These are phyloP conservation scores for Populus alba DNA, from an alignment of 345 rosid genomes.

Conservation along the genomic window DNA sequence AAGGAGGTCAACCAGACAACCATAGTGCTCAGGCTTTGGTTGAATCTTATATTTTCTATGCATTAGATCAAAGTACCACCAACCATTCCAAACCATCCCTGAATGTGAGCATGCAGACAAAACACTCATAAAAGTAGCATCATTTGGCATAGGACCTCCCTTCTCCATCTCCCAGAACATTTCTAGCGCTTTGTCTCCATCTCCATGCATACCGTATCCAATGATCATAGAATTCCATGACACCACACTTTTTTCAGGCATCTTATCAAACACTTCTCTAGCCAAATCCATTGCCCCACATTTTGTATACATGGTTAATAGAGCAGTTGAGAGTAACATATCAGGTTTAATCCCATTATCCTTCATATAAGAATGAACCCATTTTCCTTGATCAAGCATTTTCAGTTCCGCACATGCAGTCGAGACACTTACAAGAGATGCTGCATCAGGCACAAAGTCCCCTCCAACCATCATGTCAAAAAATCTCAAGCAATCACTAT, in stretches of 20 bases:
- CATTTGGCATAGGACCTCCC: conserved; percentile 43
- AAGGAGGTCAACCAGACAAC: conserved; percentile 59
- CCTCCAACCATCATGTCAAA: conserved; percentile 45
- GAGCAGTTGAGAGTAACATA: conserved; percentile 53
- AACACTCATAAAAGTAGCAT: conserved; percentile 49
- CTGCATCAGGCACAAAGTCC: conserved; percentile 46
- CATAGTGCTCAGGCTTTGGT: conserved; percentile 55
- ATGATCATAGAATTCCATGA: conserved; percentile 38
- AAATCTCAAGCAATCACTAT: conserved; percentile 46
- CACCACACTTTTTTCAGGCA: conserved; percentile 29
- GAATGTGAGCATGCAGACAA: conserved; percentile 53
- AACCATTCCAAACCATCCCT: conserved; percentile 61
- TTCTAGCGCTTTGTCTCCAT: conserved; percentile 47
- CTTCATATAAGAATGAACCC: conserved; percentile 47
- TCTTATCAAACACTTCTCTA: conserved; percentile 25
- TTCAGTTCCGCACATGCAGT: conserved; percentile 53
- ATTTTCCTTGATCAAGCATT: conserved; percentile 44
- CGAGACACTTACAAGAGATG: conserved; percentile 54
- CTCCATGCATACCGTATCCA: conserved; percentile 34
- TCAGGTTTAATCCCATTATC: conserved; percentile 37
- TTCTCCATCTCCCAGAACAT: conserved; percentile 52
- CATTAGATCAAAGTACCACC: conserved; percentile 62
- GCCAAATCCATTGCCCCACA: conserved; percentile 32
- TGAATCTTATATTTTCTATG: conserved; percentile 45
- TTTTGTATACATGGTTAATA: conserved; percentile 48